phyloP scores from a whole-genome alignment of 768 basidiomycete genomes.

The Tephrocybe sp. region DNA sequence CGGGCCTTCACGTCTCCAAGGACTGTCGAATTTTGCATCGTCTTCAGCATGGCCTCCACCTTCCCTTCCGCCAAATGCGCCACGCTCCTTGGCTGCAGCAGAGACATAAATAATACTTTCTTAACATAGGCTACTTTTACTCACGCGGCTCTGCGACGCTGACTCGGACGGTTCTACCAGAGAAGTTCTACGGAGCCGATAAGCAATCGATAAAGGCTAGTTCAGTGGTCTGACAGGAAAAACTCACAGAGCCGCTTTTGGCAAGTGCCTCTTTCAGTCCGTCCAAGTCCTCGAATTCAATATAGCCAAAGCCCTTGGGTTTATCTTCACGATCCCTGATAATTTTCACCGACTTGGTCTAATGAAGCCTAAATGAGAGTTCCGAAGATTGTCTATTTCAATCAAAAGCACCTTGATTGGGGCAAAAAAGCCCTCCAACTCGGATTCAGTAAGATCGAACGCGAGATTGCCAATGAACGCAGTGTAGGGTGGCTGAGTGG shows the following conservation, averaged over 20 bases:
- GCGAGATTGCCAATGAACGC: slow-evolving; percentile 96
- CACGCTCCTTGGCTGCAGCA: slow-evolving; percentile 69
- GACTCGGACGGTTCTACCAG: slow-evolving; percentile 80
- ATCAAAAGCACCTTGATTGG: slow-evolving; percentile 48
- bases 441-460: slow-evolving; percentile 85
- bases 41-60: slow-evolving; percentile 49
- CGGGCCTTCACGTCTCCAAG: slow-evolving; percentile 88
- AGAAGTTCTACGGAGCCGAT: slow-evolving; percentile 47
- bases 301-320: slow-evolving; percentile 97
- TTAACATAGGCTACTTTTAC: slow-evolving; percentile 29
- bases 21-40: slow-evolving; percentile 76
- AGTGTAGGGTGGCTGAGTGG: slow-evolving; percentile 90
- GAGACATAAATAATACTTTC: slow-evolving; percentile 10
- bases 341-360: slow-evolving; percentile 87
- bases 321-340: slow-evolving; percentile 92
- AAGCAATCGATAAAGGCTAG: background rate
- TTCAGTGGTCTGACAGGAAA: background rate
- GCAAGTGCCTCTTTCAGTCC: slow-evolving; percentile 81
- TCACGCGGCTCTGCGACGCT: slow-evolving; percentile 96
- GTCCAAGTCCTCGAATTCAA: slow-evolving; percentile 89
- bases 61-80: slow-evolving; percentile 40
- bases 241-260: slow-evolving; percentile 65
- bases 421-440: slow-evolving; percentile 79
- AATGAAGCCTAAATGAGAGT: slow-evolving; percentile 3
- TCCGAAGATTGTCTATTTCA: background rate